These are phyloP conservation scores for Hygrophila difformis DNA, from an alignment of 257 asterid species.

Conservation along the genomic window DNA sequence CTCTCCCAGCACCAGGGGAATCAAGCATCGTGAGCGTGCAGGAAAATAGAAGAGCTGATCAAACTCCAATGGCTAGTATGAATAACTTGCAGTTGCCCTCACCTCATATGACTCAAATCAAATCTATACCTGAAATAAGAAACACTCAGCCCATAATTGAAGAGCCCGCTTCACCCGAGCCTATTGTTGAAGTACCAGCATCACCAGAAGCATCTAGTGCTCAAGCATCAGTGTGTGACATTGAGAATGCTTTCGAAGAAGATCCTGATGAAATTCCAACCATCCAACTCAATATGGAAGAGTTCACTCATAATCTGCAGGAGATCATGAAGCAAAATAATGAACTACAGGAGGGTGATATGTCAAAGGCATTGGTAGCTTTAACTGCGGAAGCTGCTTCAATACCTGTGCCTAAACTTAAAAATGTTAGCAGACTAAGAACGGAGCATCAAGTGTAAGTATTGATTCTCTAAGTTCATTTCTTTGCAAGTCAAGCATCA, in stretches of 20 bases:
- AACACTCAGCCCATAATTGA: slow-evolving; percentile 56
- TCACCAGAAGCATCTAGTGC: slow-evolving; percentile 55
- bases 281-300: slow-evolving; percentile 72
- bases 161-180: slow-evolving; percentile 56
- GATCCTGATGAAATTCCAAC: slow-evolving; percentile 81
- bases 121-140: slow-evolving; percentile 22
- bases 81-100: slow-evolving; percentile 56
- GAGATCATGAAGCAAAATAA: slow-evolving; percentile 48
- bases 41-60: slow-evolving; percentile 33
- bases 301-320: slow-evolving; percentile 75
- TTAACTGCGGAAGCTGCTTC: slow-evolving; percentile 83
- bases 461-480: slow-evolving; percentile 9
- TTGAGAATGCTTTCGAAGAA: slow-evolving; percentile 46
- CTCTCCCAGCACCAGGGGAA: slow-evolving; percentile 85
- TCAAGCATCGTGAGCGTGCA: slow-evolving; percentile 43
- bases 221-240: slow-evolving; percentile 43
- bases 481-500: neutral
- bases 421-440: slow-evolving; percentile 76
- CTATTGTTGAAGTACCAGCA: slow-evolving; percentile 56
- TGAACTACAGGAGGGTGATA: slow-evolving; percentile 54
- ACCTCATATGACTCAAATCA: slow-evolving; percentile 30
- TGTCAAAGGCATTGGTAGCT: slow-evolving; percentile 84
- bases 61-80: slow-evolving; percentile 27
- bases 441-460: slow-evolving; percentile 99
- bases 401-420: slow-evolving; percentile 81